Conservation (phyloP, 2,329 filamentous ascomycete genomes). For the Camillea tinctor region DNA sequence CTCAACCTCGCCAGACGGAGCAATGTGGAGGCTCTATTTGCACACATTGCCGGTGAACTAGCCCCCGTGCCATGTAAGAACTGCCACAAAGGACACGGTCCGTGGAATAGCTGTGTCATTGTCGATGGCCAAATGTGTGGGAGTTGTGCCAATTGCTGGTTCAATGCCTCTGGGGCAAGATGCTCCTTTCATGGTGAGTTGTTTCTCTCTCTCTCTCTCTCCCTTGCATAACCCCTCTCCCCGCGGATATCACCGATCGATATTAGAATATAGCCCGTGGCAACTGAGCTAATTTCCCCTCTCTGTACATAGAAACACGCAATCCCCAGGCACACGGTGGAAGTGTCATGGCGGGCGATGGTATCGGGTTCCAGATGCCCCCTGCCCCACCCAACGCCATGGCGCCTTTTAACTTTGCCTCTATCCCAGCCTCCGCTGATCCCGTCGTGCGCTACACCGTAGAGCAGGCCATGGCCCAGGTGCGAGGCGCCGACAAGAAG, state of each 20-base stretch:
- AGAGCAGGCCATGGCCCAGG: conserved; percentile 46
- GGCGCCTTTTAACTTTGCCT: conserved; percentile 32
- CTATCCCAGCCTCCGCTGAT: conserved; percentile 34
- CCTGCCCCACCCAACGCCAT: conserved; percentile 30
- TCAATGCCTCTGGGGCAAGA: conserved; percentile 58
- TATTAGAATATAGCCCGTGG: neutral
- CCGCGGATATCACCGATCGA: too few species aligned
- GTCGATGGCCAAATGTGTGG: conserved; percentile 60
- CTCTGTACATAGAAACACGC: conserved; percentile 40
- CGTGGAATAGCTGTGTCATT: conserved; percentile 59
- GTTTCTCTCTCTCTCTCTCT: neutral
- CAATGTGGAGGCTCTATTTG: conserved; percentile 59
- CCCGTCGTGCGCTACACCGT: conserved; percentile 42
- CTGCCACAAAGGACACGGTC: conserved; percentile 59
- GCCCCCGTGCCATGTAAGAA: conserved; percentile 55
- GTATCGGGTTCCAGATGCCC: conserved; percentile 29
- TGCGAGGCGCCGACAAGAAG: conserved; percentile 42
- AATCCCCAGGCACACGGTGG: conserved; percentile 38
- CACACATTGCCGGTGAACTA: conserved; percentile 53
- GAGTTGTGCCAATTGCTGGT: conserved; percentile 64
- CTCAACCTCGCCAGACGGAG: conserved; percentile 58
- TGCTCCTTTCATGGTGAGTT: conserved; percentile 60
- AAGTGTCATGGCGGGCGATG: conserved; percentile 31
- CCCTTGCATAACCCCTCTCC: too few species aligned
- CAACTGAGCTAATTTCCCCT: neutral